phyloP scores from a whole-genome alignment of 495 filamentous ascomycete species.

The Glonium stellatum region DNA sequence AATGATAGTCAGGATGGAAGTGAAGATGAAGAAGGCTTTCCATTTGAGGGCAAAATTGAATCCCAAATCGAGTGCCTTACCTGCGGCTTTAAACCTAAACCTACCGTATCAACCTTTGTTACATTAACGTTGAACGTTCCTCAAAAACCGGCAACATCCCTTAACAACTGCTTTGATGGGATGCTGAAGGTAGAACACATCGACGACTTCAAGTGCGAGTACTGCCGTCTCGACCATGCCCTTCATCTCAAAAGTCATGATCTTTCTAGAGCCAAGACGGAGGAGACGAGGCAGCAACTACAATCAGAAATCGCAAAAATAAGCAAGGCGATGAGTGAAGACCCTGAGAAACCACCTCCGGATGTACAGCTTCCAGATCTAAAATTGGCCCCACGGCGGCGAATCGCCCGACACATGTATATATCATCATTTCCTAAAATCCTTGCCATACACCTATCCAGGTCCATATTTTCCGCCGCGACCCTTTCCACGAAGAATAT shows the following conservation, averaged over 20 bases:
- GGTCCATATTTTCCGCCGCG: conserved; percentile 41
- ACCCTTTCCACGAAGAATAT: conserved; percentile 82
- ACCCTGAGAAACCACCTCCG: conserved; percentile 70
- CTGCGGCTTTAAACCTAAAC: conserved; percentile 82
- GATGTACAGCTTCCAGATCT: conserved; percentile 69
- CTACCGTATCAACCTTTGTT: conserved; percentile 77
- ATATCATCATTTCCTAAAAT: conserved; percentile 83
- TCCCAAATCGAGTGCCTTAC: conserved; percentile 89
- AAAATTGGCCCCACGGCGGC: conserved; percentile 67
- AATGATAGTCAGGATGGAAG: conserved; percentile 4
- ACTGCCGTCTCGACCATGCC: conserved; percentile 79
- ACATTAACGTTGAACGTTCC: conserved; percentile 89
- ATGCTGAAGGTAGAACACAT: conserved; percentile 93
- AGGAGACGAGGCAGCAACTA: conserved; percentile 46
- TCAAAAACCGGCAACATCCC: conserved; percentile 58
- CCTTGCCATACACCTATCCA: conserved; percentile 83
- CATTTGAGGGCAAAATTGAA: conserved; percentile 77
- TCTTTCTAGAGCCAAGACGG: conserved; percentile 40
- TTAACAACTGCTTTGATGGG: conserved; percentile 78
- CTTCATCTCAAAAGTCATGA: conserved; percentile 46
- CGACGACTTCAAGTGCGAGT: conserved; percentile 93
- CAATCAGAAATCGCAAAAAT: conserved; percentile 51
- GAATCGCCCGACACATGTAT: conserved; percentile 76
- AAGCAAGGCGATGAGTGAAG: conserved; percentile 54
- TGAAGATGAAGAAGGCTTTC: conserved; percentile 65